phyloP scores from a whole-genome alignment of 1,284 basidiomycete genomes.

The Cutaneotrichosporon sp. region DNA sequence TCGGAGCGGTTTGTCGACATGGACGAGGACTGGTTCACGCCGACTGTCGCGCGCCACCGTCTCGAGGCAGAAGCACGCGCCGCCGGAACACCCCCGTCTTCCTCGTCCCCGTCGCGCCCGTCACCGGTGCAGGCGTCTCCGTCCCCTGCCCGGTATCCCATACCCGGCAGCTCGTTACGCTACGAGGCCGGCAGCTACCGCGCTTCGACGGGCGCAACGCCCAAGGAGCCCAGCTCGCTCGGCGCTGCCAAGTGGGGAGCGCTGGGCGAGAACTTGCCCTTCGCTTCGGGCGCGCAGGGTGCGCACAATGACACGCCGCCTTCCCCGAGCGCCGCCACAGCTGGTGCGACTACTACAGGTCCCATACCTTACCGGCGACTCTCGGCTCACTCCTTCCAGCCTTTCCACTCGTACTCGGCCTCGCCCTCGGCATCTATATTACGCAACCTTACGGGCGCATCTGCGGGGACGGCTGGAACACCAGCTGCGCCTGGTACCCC shows the following conservation, averaged over 20 bases:
- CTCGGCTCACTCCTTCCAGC: constrained; percentile 49
- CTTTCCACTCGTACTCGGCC: constrained; percentile 37
- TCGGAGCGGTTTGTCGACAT: constrained; percentile 50
- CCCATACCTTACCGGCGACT: constrained; percentile 41
- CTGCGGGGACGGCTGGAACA: neutral
- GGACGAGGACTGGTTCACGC: constrained; percentile 55
- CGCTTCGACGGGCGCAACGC: constrained; percentile 1
- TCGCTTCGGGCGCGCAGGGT: constrained; percentile 31
- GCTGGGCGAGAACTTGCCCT: constrained; percentile 47
- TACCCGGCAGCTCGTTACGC: constrained; percentile 6
- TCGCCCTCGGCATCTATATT: constrained; percentile 47
- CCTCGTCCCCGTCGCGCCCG: neutral
- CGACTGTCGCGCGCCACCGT: constrained; percentile 44
- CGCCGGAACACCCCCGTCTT: neutral
- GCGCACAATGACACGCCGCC: constrained; percentile 8
- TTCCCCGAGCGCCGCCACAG: constrained; percentile 2
- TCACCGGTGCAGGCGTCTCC: neutral
- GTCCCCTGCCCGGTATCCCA: neutral
- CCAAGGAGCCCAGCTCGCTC: constrained; percentile 17
- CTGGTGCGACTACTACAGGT: constrained; percentile 9
- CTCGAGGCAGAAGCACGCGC: constrained; percentile 28
- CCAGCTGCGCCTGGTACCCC: constrained; percentile 1
- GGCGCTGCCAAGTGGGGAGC: constrained; percentile 40
- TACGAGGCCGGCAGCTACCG: constrained; percentile 7
- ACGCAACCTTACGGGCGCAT: constrained; percentile 15